These are phyloP conservation scores for Tilletia walkeri DNA, from an alignment of 1,284 basidiomycete genomes.

Conservation along the genomic window DNA sequence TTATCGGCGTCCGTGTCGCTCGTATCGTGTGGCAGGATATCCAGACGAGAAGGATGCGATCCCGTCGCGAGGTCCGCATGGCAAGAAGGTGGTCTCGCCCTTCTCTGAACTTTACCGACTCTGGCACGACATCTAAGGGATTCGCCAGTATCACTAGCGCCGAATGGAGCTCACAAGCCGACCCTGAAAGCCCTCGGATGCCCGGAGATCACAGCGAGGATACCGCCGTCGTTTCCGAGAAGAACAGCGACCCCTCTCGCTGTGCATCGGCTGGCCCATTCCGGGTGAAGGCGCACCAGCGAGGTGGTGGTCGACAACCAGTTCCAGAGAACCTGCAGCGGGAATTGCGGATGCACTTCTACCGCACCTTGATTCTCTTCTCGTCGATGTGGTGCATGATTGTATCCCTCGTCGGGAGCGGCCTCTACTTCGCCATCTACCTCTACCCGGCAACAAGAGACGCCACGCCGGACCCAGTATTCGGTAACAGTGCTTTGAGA, in stretches of 20 bases:
- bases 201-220: neutral
- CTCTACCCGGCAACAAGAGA: neutral
- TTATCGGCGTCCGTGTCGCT: neutral
- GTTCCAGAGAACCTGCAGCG: neutral
- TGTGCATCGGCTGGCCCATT: neutral
- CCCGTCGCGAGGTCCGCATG: neutral
- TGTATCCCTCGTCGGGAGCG: neutral
- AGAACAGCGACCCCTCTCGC: neutral
- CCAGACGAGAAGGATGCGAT: neutral
- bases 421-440: constrained; percentile 1
- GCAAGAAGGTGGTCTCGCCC: constrained; percentile 8
- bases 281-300: neutral
- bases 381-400: constrained; percentile 7
- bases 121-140: neutral
- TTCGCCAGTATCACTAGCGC: neutral
- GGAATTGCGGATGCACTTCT: neutral
- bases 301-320: neutral
- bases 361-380: constrained; percentile 7
- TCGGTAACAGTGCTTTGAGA: constrained; percentile 1
- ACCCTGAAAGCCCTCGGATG: neutral
- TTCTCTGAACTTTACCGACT: neutral
- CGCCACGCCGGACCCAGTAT: neutral
- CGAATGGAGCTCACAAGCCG: neutral
- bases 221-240: neutral
- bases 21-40: constrained; percentile 7